Conservation (phyloP, 495 filamentous ascomycete genomes). For the Chaetomidium leptoderma region DNA sequence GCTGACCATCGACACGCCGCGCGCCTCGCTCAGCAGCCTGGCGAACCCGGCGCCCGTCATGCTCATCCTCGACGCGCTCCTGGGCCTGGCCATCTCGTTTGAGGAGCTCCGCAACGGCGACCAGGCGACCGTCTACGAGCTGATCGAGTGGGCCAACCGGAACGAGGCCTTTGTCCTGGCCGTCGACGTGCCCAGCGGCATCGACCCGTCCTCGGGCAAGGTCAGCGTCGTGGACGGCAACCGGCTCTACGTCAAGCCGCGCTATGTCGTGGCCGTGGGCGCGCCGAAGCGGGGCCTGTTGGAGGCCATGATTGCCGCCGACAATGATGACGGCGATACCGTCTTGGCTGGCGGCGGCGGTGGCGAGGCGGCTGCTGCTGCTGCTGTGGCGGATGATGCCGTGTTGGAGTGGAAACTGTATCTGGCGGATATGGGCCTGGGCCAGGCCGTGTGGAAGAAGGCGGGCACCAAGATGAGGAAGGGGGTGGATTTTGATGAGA, state of each 20-base stretch:
- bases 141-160: slow-evolving; percentile 83
- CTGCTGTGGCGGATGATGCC: slow-evolving; percentile 28
- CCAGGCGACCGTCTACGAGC: slow-evolving; percentile 73
- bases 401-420: slow-evolving; percentile 62
- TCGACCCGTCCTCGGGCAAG: slow-evolving; percentile 72
- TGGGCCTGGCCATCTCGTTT: slow-evolving; percentile 78
- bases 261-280: slow-evolving; percentile 74
- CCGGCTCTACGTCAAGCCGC: slow-evolving; percentile 66
- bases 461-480: slow-evolving; percentile 72
- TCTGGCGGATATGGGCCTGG: slow-evolving; percentile 82
- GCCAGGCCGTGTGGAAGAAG: slow-evolving; percentile 77
- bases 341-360: slow-evolving; percentile 30
- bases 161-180: slow-evolving; percentile 72
- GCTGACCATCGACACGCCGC: slow-evolving; percentile 37
- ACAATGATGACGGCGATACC: slow-evolving; percentile 46
- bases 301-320: slow-evolving; percentile 58
- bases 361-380: slow-evolving; percentile 22
- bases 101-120: slow-evolving; percentile 78
- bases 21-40: slow-evolving; percentile 30
- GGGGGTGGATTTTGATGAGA: slow-evolving; percentile 78
- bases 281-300: slow-evolving; percentile 80
- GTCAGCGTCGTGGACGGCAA: slow-evolving; percentile 57
- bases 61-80: slow-evolving; percentile 81
- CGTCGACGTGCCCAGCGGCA: slow-evolving; percentile 81
- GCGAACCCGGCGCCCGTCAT: slow-evolving; percentile 53